phyloP scores from a whole-genome alignment of 1,284 basidiomycete genomes.

The Neotropicomus parvogracilis region DNA sequence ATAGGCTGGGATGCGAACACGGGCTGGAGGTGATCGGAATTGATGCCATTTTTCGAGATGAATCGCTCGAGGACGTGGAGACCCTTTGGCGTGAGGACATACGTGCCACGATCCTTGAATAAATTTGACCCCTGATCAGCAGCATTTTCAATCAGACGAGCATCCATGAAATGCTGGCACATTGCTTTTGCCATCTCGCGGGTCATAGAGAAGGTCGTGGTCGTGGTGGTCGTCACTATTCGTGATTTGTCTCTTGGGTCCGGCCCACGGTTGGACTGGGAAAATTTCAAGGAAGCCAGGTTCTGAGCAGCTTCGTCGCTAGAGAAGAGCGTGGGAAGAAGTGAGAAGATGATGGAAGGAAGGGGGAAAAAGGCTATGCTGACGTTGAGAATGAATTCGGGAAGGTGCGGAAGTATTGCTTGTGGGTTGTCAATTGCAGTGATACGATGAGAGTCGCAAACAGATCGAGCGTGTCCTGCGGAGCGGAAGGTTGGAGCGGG shows the following conservation, averaged over 20 bases:
- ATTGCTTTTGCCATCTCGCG: slow-evolving; percentile 99
- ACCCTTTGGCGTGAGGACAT: slow-evolving; percentile 94
- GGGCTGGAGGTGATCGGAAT: slow-evolving; percentile 84
- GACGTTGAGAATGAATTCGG: slow-evolving; percentile 95
- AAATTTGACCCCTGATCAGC: slow-evolving; percentile 82
- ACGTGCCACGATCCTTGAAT: slow-evolving; percentile 98
- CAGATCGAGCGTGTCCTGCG: slow-evolving; percentile 93
- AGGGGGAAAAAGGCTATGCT: slow-evolving; percentile 29
- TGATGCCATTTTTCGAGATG: slow-evolving; percentile 99
- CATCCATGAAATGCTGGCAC: slow-evolving; percentile 99
- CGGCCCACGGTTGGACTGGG: slow-evolving; percentile 96
- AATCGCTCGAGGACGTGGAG: slow-evolving; percentile 98
- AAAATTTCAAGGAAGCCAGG: slow-evolving; percentile 94
- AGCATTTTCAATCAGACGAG: slow-evolving; percentile 94
- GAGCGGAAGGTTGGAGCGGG: neutral
- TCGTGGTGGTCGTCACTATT: slow-evolving; percentile 98
- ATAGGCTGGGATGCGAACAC: slow-evolving; percentile 94
- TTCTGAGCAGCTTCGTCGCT: slow-evolving; percentile 96
- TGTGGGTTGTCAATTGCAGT: slow-evolving; percentile 83
- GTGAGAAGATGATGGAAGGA: slow-evolving; percentile 16
- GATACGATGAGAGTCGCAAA: slow-evolving; percentile 97
- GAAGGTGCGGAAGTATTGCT: slow-evolving; percentile 95
- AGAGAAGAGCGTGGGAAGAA: slow-evolving; percentile 20
- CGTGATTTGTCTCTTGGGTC: slow-evolving; percentile 96
- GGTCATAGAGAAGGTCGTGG: slow-evolving; percentile 99